These are phyloP conservation scores for Colletotrichum scovillei DNA, from an alignment of 2,329 filamentous ascomycete genomes.

Conservation along the genomic window DNA sequence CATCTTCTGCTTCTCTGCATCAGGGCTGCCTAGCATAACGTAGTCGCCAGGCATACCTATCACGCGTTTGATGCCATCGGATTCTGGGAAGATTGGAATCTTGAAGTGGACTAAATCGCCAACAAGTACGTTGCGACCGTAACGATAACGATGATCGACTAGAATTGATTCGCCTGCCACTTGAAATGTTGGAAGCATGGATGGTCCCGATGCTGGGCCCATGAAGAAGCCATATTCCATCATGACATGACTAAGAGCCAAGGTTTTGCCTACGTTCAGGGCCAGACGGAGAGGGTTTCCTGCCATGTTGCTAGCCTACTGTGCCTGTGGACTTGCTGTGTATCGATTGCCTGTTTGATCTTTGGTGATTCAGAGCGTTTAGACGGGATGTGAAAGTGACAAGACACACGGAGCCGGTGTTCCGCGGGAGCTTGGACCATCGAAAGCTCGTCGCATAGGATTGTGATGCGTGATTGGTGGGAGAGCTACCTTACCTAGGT, in stretches of 20 bases:
- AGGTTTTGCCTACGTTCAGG: slow-evolving; percentile 57
- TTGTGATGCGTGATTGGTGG: slow-evolving; percentile 24
- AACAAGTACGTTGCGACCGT: slow-evolving; percentile 74
- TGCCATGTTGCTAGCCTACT: background rate
- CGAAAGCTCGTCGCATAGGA: slow-evolving; percentile 28
- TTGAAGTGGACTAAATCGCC: slow-evolving; percentile 87
- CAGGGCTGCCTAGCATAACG: slow-evolving; percentile 74
- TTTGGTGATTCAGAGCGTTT: background rate
- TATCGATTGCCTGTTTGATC: background rate
- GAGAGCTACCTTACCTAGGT: background rate
- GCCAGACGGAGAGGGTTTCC: slow-evolving; percentile 50
- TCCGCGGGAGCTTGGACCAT: slow-evolving; percentile 29
- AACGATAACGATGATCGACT: slow-evolving; percentile 74
- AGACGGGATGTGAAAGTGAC: background rate
- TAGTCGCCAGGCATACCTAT: slow-evolving; percentile 82
- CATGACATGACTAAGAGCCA: slow-evolving; percentile 62
- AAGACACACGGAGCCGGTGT: slow-evolving; percentile 2
- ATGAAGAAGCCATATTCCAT: slow-evolving; percentile 71
- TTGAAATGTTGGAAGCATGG: slow-evolving; percentile 89
- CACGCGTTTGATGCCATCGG: slow-evolving; percentile 81
- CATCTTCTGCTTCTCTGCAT: slow-evolving; percentile 58
- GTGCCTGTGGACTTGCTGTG: background rate
- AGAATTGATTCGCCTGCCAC: slow-evolving; percentile 75
- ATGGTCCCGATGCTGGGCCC: slow-evolving; percentile 75
- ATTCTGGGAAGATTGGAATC: slow-evolving; percentile 73